Percentiles rank a stretch among this genome's conserved stretches.
Conservation (phyloP, 495 filamentous ascomycete genomes). For the Trichocladium uniseriatum region DNA sequence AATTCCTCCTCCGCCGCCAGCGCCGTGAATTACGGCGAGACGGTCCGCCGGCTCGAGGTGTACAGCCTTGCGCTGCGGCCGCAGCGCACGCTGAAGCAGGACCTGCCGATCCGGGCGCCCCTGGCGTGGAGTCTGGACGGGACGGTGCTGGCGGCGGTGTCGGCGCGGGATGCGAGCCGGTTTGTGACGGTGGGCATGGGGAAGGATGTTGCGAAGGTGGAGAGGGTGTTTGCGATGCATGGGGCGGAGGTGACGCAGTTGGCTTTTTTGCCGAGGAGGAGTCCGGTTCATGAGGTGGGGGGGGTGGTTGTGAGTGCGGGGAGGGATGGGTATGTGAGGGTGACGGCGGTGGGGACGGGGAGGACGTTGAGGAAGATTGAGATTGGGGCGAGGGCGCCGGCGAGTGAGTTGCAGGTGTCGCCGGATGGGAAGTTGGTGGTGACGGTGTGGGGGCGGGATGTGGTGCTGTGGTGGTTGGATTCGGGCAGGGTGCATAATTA, state of each 20-base stretch:
- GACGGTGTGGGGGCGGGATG: slow-evolving; percentile 23
- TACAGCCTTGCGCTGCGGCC: slow-evolving; percentile 1
- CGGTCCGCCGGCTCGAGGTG: slow-evolving; percentile 7
- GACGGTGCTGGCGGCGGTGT: slow-evolving; percentile 5
- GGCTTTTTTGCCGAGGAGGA: slow-evolving; percentile 7
- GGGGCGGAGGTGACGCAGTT: slow-evolving; percentile 18
- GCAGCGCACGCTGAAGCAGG: slow-evolving; percentile 3
- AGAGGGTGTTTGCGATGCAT: slow-evolving; percentile 8
- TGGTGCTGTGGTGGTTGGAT: slow-evolving; percentile 18
- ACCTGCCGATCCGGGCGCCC: slow-evolving; percentile 12
- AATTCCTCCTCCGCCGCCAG: no score
- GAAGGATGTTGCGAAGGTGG: not conserved
- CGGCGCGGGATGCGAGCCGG: slow-evolving; percentile 5
- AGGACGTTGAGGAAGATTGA: slow-evolving; percentile 21
- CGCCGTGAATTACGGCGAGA: no score
- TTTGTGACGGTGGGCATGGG: slow-evolving; percentile 5
- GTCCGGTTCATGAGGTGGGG: not conserved
- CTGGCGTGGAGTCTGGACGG: slow-evolving; percentile 14
- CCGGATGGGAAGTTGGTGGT: slow-evolving; percentile 16
- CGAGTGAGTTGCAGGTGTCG: slow-evolving; percentile 16
- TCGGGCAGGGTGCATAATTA: slow-evolving; percentile 15
- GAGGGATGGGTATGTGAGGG: slow-evolving; percentile 19
- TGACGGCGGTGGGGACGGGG: slow-evolving; percentile 14
- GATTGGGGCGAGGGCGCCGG: slow-evolving; percentile 6
- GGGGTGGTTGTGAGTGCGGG: slow-evolving; percentile 18